phyloP scores from a whole-genome alignment of 345 rosid species.

The Ceriops decandra region DNA sequence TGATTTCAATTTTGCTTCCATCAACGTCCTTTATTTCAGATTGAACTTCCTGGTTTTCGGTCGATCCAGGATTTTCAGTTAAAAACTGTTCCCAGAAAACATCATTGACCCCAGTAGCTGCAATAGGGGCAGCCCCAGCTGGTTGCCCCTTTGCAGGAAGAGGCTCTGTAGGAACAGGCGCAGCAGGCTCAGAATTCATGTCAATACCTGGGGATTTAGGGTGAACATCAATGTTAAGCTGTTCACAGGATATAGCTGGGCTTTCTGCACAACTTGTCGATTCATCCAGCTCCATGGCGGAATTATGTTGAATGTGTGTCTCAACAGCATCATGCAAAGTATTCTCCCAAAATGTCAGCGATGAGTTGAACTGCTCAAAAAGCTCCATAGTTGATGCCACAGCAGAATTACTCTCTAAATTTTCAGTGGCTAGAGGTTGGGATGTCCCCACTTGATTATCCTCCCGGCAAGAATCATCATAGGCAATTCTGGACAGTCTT shows the following conservation, averaged over 20 bases:
- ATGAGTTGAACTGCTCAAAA: constrained; percentile 61
- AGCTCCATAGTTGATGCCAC: constrained; percentile 43
- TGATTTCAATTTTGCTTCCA: constrained; percentile 33
- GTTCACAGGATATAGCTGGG: constrained; percentile 51
- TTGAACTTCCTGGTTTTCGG: constrained; percentile 63
- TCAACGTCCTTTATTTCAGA: constrained; percentile 66
- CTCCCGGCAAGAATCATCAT: constrained; percentile 36
- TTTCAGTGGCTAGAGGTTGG: constrained; percentile 31
- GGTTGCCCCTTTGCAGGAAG: constrained; percentile 35
- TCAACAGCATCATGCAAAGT: constrained; percentile 38
- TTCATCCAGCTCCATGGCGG: constrained; percentile 61
- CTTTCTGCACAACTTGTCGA: constrained; percentile 68
- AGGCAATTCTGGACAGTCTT: constrained; percentile 52
- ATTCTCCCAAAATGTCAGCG: constrained; percentile 69
- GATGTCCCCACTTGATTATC: constrained; percentile 40
- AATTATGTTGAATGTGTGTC: constrained; percentile 21
- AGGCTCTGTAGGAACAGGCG: constrained; percentile 28
- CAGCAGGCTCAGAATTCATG: constrained; percentile 74
- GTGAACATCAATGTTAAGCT: constrained; percentile 41
- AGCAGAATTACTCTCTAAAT: constrained; percentile 29
- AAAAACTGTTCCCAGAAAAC: constrained; percentile 94
- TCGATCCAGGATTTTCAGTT: constrained; percentile 90
- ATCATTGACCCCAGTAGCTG: constrained; percentile 71
- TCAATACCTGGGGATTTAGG: constrained; percentile 66
- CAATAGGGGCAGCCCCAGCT: constrained; percentile 29